Base-by-base conservation (phyloP, 2,329 filamentous ascomycete species). In the Aspergillus proliferans region DNA sequence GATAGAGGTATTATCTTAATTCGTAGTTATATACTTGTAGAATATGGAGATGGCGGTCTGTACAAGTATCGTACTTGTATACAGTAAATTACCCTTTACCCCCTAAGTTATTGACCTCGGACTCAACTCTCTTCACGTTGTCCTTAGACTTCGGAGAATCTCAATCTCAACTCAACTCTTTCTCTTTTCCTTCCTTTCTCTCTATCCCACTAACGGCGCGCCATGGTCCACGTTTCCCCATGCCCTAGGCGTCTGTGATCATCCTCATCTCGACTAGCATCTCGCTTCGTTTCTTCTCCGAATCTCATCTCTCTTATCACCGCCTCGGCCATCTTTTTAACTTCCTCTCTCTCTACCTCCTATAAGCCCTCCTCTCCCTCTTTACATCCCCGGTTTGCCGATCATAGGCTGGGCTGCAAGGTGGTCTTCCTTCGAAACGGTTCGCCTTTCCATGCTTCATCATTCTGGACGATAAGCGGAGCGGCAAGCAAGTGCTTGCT, bases 401-500 rank as follows among this genome's bases (percentile, higher is more conserved):
- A 54, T 58, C 53, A 55, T 55, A 57, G 57, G 59, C 48, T 55
- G 52, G 53, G 57, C 57, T 58, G 56, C 58, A 58, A 63, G 56
- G 56, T 61, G 55, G 48, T 61, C 52, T 56, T 57, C 54, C 52
- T 56, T 59, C 49, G 58, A 52, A 39, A 46, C 52, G 52, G 56
- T 59, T 62, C 64, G 59, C 12, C 66, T 63, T 71, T 70, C 68
- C 68, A 72, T 72, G 70, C 68, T 68, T 70, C 69, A 71, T 66
- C 59, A 71, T 72, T 72, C 63, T 68, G 64, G 63, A 63, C 61
- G 55, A 66, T 71, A 71, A 68, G 57, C 60, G 63, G 62, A 68
- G 71, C 71, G 66, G 70, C 70, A 71, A 72, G 71, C 70, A 66
- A 67, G 66, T 68, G 71, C 70, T 73, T 72, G 70, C 70, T 71